A percentile compares a stretch with the other conserved stretches of the same genome.
These are phyloP conservation scores for Venturia asperata DNA, from an alignment of 2,329 filamentous ascomycete species.

Conservation along the genomic window DNA sequence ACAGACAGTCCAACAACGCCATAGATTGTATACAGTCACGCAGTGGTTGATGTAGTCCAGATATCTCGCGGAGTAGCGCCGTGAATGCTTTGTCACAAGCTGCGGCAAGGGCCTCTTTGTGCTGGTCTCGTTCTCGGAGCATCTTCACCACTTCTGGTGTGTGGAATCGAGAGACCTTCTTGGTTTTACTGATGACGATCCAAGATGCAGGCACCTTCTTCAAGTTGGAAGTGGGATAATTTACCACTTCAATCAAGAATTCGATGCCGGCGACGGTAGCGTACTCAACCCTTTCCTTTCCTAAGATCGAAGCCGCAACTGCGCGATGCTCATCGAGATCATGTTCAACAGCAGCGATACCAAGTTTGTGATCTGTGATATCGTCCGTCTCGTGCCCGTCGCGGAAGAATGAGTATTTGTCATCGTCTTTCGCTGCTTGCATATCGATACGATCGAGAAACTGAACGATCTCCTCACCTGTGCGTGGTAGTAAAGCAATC, in stretches of 20 bases:
- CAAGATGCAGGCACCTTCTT: conserved; percentile 89
- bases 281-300: conserved; percentile 66
- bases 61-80: conserved; percentile 63
- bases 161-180: conserved; percentile 86
- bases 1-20: conserved; percentile 79
- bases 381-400: conserved; percentile 81
- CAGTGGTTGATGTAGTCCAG: conserved; percentile 78
- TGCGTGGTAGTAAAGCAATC: conserved; percentile 67
- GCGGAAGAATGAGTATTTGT: conserved; percentile 91
- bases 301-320: conserved; percentile 64
- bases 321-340: conserved; percentile 72
- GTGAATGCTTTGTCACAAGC: conserved; percentile 82
- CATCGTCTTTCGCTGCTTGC: conserved; percentile 72
- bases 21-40: conserved; percentile 83
- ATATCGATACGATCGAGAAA: conserved; percentile 82
- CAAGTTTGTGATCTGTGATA: conserved; percentile 84
- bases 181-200: conserved; percentile 91
- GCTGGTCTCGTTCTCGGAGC: conserved; percentile 81
- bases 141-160: conserved; percentile 81
- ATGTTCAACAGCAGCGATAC: conserved; percentile 86
- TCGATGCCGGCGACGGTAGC: conserved; percentile 84
- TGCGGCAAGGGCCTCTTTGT: conserved; percentile 86
- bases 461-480: conserved; percentile 62
- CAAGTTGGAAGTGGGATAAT: conserved; percentile 52
- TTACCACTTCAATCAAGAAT: conserved; percentile 87